Evolutionary conservation across 306 rosid species (phyloP), one percentile per base, ranked within the genome.

Genomic region (Coriaria nepalensis): DNA sequence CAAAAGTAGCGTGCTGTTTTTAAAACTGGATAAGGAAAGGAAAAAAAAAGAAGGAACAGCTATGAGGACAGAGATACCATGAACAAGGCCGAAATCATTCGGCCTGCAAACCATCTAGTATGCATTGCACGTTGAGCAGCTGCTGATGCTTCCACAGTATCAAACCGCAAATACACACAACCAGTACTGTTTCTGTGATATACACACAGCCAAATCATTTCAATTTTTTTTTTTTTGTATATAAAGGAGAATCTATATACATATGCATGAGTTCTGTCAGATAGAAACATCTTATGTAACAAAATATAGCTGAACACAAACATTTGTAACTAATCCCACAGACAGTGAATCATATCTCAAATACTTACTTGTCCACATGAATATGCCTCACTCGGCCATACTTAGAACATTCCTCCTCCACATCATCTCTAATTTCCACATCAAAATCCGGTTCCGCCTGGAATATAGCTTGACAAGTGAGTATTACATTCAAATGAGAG

Each of bases 121-220:
- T 92, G 94, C 98, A 92, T 92, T 36, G 98, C 73, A 34, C 64
- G 92, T 69, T 92, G 98, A 36, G 96, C 96, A 29, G 67, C 84
- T 44, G 75, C 64, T 36, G 98, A 77, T 40, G 76, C 98, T 60
- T 92, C 92, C 65, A 77, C 85, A 6, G 92, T 48, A 42, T 85
- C 93, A 71, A 81, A 92, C 65, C 55, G 82, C 87, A 92, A 53
- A 63, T 85, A 92, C 53, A 85, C 98, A 35, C 67, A 82, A 36
- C 98, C 98, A 6, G 98, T 81, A 70, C 93, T 92, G 47, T 82
- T 73, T 72, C 98, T 92, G 84, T 0, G 6, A n/a, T 15, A 14
- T 45, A 14, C 54, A 57, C 13, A 36, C 11, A 3, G 13, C 5
- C 12, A 46, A 45, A 15, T 2, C 10, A 57, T 20, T 37, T 4